A percentile compares a stretch with the other conserved stretches of the same genome.
Conservation (phyloP, 805 yeast species). For the Cyberlindnera mrakii region DNA sequence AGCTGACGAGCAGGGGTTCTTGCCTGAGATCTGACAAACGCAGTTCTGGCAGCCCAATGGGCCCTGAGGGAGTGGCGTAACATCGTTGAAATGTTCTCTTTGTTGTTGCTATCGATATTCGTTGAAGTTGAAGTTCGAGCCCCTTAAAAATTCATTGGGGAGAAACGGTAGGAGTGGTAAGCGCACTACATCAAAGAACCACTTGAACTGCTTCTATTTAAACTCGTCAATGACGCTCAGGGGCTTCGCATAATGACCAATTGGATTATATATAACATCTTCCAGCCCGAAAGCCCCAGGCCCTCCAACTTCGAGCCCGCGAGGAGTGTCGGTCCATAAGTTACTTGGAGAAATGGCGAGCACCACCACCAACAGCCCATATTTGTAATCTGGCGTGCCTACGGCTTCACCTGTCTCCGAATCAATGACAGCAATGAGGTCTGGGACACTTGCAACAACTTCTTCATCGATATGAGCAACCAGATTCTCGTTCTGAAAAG, state of each 20-base stretch:
- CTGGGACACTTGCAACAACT: constrained; percentile 39
- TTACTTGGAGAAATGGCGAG: constrained; percentile 31
- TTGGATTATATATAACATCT: constrained; percentile 29
- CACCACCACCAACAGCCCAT: constrained; percentile 38
- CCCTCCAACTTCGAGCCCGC: constrained; percentile 36
- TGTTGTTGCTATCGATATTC: not conserved
- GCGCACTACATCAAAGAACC: not conserved
- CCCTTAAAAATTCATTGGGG: not conserved
- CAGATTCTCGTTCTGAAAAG: constrained; percentile 45
- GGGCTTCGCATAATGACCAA: constrained; percentile 31
- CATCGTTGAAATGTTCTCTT: not conserved
- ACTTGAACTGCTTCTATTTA: not conserved
- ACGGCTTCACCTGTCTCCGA: constrained; percentile 41
- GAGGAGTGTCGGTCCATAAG: constrained; percentile 25
- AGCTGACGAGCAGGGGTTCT: not conserved
- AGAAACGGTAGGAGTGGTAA: not conserved
- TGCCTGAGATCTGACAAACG: not conserved
- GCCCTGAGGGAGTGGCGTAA: constrained; percentile 1
- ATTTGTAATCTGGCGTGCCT: constrained; percentile 43
- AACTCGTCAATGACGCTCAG: constrained; percentile 34
- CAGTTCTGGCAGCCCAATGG: not conserved
- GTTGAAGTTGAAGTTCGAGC: not conserved
- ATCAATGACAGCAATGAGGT: constrained; percentile 37
- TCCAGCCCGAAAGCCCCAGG: constrained; percentile 30
- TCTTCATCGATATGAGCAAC: constrained; percentile 26